Evolutionary conservation across 192 early-diverging fungal species (phyloP).

Genomic region (Backusella parvicylindrica): DNA sequence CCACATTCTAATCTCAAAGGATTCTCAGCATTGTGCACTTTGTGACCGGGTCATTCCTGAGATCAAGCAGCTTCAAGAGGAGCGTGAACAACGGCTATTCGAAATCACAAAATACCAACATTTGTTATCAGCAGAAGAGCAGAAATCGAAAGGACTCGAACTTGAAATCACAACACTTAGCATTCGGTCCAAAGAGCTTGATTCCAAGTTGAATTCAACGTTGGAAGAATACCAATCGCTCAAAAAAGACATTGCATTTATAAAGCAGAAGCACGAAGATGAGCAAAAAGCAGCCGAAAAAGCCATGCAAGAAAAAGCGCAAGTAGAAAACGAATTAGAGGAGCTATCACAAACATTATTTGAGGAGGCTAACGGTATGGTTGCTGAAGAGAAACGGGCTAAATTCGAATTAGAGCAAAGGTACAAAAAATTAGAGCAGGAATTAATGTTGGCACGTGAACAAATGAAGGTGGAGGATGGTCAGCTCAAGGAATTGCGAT

Average conservation of each 20-base stretch:
- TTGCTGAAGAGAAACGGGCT: conserved; percentile 70
- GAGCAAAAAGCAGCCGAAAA: conserved; percentile 80
- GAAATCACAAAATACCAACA: conserved; percentile 3
- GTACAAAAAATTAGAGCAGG: conserved; percentile 53
- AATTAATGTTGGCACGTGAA: conserved; percentile 58
- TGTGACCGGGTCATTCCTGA: conserved; percentile 26
- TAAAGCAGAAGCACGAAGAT: conserved; percentile 75
- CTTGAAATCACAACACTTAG: not conserved
- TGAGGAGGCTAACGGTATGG: conserved; percentile 93
- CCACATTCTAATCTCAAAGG: conserved; percentile 19
- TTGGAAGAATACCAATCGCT: conserved; percentile 57
- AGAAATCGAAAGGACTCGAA: not conserved
- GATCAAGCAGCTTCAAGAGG: conserved; percentile 17
- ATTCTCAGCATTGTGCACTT: conserved; percentile 22
- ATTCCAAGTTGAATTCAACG: conserved; percentile 63
- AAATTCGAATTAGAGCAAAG: conserved; percentile 46
- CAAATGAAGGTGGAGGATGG: conserved; percentile 71
- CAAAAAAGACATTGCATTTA: conserved; percentile 58
- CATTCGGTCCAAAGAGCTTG: conserved; percentile 30
- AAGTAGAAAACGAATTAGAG: conserved; percentile 89
- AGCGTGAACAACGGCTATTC: conserved; percentile 8
- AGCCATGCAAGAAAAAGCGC: conserved; percentile 81
- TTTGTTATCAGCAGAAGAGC: not conserved
- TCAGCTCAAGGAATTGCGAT: conserved; percentile 82
- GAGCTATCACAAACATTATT: conserved; percentile 86